Evolutionary conservation across 768 basidiomycete species (phyloP), one percentile per base, ranked within the genome.

Genomic region (Plicaturopsis crispa): DNA sequence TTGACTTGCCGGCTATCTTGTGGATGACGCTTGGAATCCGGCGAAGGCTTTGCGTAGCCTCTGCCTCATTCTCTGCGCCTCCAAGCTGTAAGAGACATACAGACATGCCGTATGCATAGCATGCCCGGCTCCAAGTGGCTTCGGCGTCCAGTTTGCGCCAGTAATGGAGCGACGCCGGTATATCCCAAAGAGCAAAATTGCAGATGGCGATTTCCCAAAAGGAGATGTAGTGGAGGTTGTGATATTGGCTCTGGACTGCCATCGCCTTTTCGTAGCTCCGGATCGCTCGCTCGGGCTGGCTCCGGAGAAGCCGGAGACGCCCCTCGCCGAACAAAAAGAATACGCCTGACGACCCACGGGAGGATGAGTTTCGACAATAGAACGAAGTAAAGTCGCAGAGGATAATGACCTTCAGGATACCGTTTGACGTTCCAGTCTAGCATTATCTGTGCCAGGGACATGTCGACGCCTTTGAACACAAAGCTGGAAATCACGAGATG

Each of bases 281-380:
- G 35, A 91, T 81, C 0, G 93, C 92, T 26, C 62, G 61, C 8
- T 62, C 65, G 1, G 93, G 90, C 50, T 85, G 81, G 7, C 81
- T 80, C 39, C 84, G 73, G 34, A 72, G 70, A 11, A 93, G 72
- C 10, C 77, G 72, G 18, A 94, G 72, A 3, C 96, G 76, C 4
- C 93, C 92, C 6, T 88, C 84, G 33, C 86, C 91, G 56, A 94
- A 94, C 19, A 98, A 77, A 72, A 91, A 94, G 61, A 94, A 92
- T 6, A 93, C 79, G 31, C 89, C 86, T 84, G 42, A 13, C 23
- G 17, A 14, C 24, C 10, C 7, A 18, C 43, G 47, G 16, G 48
- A 36, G 28, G 19, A 36, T 10, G 8, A 16, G 28, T 14, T 22
- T 5, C 13, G 19, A 31, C 18, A 24, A 12, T 17, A 33, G 26